phyloP scores from a whole-genome alignment of 768 basidiomycete genomes.

The Sarcodon sp. region DNA sequence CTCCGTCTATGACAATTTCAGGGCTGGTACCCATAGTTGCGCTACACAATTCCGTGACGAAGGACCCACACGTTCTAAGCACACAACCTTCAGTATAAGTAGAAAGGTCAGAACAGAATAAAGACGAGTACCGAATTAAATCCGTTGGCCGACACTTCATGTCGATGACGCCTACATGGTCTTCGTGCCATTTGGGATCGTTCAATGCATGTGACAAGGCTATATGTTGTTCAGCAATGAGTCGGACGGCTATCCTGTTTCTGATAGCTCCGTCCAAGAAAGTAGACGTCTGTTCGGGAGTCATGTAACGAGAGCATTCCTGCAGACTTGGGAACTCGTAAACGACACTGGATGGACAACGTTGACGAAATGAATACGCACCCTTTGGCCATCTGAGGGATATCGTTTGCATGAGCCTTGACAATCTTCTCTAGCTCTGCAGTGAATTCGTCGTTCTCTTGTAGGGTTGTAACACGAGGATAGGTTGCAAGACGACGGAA shows the following conservation, averaged over 20 bases:
- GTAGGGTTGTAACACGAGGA: conserved; percentile 47
- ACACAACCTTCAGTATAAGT: background rate
- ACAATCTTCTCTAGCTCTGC: conserved; percentile 61
- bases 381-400: conserved; percentile 89
- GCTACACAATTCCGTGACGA: conserved; percentile 74
- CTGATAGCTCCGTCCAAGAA: conserved; percentile 81
- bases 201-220: conserved; percentile 61
- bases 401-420: conserved; percentile 71
- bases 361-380: conserved; percentile 12
- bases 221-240: conserved; percentile 89
- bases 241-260: conserved; percentile 75
- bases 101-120: background rate
- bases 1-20: conserved; percentile 55
- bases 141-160: conserved; percentile 54
- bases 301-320: conserved; percentile 76
- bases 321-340: conserved; percentile 45
- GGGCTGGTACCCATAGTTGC: conserved; percentile 72
- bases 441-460: conserved; percentile 60
- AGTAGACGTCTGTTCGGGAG: conserved; percentile 60
- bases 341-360: background rate
- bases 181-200: conserved; percentile 19
- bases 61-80: conserved; percentile 56
- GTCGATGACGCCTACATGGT: conserved; percentile 63
- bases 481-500: conserved; percentile 60
- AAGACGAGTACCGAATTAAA: conserved; percentile 35